phyloP scores from a whole-genome alignment of 352 stramenopile species.

The Phytophthora pistaciae region DNA sequence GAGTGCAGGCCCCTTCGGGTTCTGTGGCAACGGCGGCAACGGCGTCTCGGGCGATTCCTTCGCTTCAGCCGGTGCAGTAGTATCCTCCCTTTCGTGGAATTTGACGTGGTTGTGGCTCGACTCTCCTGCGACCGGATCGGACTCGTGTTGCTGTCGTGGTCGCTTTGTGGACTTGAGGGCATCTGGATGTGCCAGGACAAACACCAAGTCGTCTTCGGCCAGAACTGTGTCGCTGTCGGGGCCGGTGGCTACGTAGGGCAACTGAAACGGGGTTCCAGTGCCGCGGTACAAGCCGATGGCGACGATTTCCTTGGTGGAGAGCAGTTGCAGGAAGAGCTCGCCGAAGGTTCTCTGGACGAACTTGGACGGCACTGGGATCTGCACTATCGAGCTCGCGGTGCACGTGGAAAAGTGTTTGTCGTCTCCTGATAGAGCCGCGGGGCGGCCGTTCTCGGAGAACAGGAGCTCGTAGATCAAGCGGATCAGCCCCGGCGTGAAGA shows the following conservation, averaged over 20 bases:
- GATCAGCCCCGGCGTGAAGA: slow-evolving; percentile 69
- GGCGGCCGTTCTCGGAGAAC: slow-evolving; percentile 62
- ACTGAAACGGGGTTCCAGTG: slow-evolving; percentile 37
- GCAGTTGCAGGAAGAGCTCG: slow-evolving; percentile 61
- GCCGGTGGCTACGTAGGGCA: slow-evolving; percentile 68
- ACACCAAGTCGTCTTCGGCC: slow-evolving; percentile 61
- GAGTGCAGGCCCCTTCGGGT: slow-evolving; percentile 3
- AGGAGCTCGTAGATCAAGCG: slow-evolving; percentile 74
- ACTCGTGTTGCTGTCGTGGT: slow-evolving; percentile 16
- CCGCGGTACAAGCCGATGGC: slow-evolving; percentile 65
- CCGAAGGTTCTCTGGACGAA: slow-evolving; percentile 62
- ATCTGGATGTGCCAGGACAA: slow-evolving; percentile 62
- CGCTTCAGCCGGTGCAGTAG: background rate
- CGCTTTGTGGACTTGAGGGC: slow-evolving; percentile 22
- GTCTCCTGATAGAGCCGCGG: slow-evolving; percentile 23
- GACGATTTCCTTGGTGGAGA: slow-evolving; percentile 53
- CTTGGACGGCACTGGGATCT: slow-evolving; percentile 54
- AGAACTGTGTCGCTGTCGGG: slow-evolving; percentile 56
- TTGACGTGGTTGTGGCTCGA: slow-evolving; percentile 24
- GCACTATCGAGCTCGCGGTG: slow-evolving; percentile 57
- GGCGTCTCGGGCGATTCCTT: slow-evolving; percentile 1
- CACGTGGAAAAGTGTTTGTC: slow-evolving; percentile 8
- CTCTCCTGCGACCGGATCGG: background rate
- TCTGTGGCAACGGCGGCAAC: slow-evolving; percentile 17
- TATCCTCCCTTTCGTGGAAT: slow-evolving; percentile 7